Evolutionary conservation across 1,284 basidiomycete genomes (phyloP).

Genomic region (Macrocybe sp.): DNA sequence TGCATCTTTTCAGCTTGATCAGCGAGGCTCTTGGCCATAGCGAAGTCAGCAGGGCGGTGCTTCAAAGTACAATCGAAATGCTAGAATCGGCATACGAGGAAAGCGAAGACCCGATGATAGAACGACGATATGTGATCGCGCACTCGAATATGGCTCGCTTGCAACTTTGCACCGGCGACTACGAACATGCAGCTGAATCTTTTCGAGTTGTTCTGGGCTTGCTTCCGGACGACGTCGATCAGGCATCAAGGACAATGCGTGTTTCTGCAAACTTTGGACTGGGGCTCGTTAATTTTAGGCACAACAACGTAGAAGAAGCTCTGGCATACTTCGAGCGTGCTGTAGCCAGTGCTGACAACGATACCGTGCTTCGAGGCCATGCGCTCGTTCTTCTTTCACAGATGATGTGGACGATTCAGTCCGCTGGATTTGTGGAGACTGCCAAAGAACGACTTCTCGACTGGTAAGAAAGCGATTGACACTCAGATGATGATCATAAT

Average conservation of each 20-base stretch:
- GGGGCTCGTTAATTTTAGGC: slow-evolving; percentile 69
- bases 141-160: slow-evolving; percentile 83
- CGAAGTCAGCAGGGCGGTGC: slow-evolving; percentile 54
- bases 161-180: slow-evolving; percentile 55
- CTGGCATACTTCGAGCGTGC: slow-evolving; percentile 66
- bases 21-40: slow-evolving; percentile 80
- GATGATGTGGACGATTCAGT: slow-evolving; percentile 77
- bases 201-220: slow-evolving; percentile 75
- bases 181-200: slow-evolving; percentile 59
- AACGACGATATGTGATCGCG: slow-evolving; percentile 78
- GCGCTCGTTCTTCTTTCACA: slow-evolving; percentile 76
- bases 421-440: slow-evolving; percentile 68
- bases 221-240: slow-evolving; percentile 47
- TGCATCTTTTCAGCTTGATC: slow-evolving; percentile 85
- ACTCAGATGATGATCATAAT: slow-evolving; percentile 6
- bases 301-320: slow-evolving; percentile 59
- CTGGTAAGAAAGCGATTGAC: slow-evolving; percentile 49
- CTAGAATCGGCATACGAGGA: slow-evolving; percentile 89
- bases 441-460: slow-evolving; percentile 82
- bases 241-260: slow-evolving; percentile 35
- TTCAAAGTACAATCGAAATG: slow-evolving; percentile 64
- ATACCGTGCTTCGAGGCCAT: slow-evolving; percentile 53
- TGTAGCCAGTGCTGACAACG: slow-evolving; percentile 47
- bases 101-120: slow-evolving; percentile 73
- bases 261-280: slow-evolving; percentile 68